Evolutionary conservation across 1,284 basidiomycete genomes (phyloP).

Genomic region (Coniferiporia sulphurascens): DNA sequence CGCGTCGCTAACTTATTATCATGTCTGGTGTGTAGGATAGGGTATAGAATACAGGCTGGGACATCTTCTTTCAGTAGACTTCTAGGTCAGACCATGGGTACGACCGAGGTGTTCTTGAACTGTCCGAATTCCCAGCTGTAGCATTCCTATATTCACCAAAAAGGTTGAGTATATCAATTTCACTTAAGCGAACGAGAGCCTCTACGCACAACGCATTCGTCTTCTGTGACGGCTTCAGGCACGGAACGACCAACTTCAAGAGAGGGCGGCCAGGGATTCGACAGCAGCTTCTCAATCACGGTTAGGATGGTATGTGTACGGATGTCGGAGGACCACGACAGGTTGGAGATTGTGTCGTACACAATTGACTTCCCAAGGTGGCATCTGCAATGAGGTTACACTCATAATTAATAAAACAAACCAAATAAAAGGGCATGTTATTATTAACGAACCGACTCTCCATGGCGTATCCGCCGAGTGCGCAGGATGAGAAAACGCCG

Average conservation of each 20-base stretch:
- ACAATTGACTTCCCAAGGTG: constrained; percentile 82
- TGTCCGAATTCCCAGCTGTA: constrained; percentile 70
- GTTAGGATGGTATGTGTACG: constrained; percentile 81
- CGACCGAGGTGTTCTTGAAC: constrained; percentile 27
- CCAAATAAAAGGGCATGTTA: neutral
- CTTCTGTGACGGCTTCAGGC: constrained; percentile 43
- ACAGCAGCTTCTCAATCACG: constrained; percentile 75
- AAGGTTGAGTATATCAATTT: neutral
- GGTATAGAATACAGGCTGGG: neutral
- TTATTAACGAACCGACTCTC: constrained; percentile 51
- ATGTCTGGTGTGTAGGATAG: neutral
- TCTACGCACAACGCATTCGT: constrained; percentile 58
- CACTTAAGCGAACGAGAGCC: neutral
- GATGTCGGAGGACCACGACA: constrained; percentile 80
- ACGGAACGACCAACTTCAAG: constrained; percentile 55
- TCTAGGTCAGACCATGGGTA: neutral
- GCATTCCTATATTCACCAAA: constrained; percentile 49
- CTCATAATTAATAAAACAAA: constrained; percentile 21
- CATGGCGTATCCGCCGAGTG: constrained; percentile 73
- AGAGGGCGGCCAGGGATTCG: constrained; percentile 70
- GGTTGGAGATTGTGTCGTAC: constrained; percentile 86
- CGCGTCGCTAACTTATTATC: neutral
- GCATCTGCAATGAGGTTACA: constrained; percentile 44
- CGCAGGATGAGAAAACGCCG: constrained; percentile 68
- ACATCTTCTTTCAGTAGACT: neutral